These are phyloP conservation scores for Phytophthora niederhauseri DNA, from an alignment of 352 stramenopile species.

Conservation along the genomic window DNA sequence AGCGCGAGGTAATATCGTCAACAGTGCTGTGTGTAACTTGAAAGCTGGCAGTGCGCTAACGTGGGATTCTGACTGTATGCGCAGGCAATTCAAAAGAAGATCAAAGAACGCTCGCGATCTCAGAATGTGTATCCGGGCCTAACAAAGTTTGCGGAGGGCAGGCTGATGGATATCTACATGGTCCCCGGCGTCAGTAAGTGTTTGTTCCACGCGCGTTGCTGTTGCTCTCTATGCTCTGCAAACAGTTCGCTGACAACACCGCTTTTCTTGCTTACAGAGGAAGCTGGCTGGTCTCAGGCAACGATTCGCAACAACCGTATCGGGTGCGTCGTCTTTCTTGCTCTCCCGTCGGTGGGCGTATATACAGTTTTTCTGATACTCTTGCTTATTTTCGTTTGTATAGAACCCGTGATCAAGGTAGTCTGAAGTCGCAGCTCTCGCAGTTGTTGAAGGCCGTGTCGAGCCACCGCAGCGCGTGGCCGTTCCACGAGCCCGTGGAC, in stretches of 20 bases:
- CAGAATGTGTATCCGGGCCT: slow-evolving; percentile 80
- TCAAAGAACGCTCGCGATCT: slow-evolving; percentile 74
- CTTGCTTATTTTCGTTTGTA: neutral
- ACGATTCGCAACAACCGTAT: slow-evolving; percentile 89
- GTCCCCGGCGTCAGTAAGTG: slow-evolving; percentile 87
- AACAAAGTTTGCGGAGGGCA: slow-evolving; percentile 74
- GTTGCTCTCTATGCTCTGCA: neutral
- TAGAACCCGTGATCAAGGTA: slow-evolving; percentile 82
- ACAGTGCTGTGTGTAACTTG: neutral
- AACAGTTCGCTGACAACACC: neutral
- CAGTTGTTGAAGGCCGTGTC: slow-evolving; percentile 91
- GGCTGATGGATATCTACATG: slow-evolving; percentile 89
- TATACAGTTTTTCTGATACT: neutral
- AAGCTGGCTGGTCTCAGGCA: slow-evolving; percentile 85
- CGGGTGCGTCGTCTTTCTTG: slow-evolving; percentile 43
- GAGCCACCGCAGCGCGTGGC: slow-evolving; percentile 96
- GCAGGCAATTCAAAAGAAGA: slow-evolving; percentile 86
- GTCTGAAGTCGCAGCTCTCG: slow-evolving; percentile 84
- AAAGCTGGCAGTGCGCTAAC: neutral
- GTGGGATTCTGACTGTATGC: neutral
- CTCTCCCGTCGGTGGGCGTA: neutral
- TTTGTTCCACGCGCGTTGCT: neutral
- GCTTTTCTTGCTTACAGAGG: slow-evolving; percentile 47
- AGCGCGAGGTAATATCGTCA: slow-evolving; percentile 87
- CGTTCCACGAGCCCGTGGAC: slow-evolving; percentile 98